Evolutionary conservation across 2,329 filamentous ascomycete genomes (phyloP).

Genomic region (Exserohilum rostratum): DNA sequence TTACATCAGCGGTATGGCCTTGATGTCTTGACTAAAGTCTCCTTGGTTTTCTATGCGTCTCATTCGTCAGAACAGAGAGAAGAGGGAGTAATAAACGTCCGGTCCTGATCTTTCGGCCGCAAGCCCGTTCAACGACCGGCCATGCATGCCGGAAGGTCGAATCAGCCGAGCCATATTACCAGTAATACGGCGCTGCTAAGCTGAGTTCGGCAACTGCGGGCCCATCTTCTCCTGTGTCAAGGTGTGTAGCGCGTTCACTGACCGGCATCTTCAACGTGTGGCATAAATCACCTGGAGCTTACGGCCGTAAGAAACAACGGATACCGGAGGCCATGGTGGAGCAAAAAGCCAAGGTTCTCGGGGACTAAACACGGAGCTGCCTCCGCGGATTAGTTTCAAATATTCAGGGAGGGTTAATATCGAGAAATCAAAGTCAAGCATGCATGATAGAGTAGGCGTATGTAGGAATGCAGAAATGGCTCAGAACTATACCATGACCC

Average conservation of each 20-base stretch:
- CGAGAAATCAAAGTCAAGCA: neutral
- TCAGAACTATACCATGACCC: neutral
- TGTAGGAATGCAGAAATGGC: no score
- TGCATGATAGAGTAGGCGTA: neutral
- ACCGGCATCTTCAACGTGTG: neutral
- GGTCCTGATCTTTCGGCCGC: slow-evolving; percentile 1
- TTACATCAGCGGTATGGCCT: neutral
- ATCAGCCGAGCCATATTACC: neutral
- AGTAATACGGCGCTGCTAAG: neutral
- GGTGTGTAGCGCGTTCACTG: neutral
- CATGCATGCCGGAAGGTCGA: neutral
- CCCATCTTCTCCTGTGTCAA: neutral
- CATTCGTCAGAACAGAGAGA: neutral
- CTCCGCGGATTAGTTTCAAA: no score
- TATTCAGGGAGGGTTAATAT: neutral
- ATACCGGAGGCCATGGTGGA: neutral
- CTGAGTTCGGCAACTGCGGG: neutral
- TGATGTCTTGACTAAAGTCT: neutral
- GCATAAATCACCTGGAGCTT: neutral
- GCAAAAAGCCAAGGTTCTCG: neutral
- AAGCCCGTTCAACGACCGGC: neutral
- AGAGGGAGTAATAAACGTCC: neutral
- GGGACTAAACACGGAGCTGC: no score
- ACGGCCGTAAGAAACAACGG: neutral
- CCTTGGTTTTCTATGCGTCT: neutral